phyloP scores from a whole-genome alignment of 2,329 filamentous ascomycete species.

The Ophiostoma tasmaniense region DNA sequence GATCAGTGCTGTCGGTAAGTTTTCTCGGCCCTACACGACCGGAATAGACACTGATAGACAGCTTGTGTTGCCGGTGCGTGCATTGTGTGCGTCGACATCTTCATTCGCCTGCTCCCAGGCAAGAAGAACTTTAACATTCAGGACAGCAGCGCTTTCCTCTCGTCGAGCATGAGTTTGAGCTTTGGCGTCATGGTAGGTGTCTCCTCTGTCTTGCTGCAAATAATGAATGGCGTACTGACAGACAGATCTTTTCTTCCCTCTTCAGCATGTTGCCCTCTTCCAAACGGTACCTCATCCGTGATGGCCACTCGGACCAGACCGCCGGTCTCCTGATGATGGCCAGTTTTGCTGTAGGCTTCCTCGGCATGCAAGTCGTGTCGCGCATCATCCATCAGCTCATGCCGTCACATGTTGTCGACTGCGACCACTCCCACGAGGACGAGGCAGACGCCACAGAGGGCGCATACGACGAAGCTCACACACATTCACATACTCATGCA shows the following conservation, averaged over 20 bases:
- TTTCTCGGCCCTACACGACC: too few species aligned
- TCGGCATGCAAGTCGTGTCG: slow-evolving; percentile 68
- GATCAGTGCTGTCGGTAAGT: slow-evolving; percentile 64
- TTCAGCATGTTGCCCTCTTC: slow-evolving; percentile 90
- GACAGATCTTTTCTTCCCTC: slow-evolving; percentile 78
- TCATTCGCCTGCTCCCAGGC: slow-evolving; percentile 64
- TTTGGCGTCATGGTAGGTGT: slow-evolving; percentile 84
- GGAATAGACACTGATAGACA: too few species aligned
- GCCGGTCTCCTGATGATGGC: slow-evolving; percentile 62
- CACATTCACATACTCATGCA: not conserved
- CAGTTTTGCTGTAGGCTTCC: slow-evolving; percentile 62
- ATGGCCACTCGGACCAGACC: slow-evolving; percentile 54
- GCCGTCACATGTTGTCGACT: slow-evolving; percentile 72
- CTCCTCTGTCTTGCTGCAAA: slow-evolving; percentile 7
- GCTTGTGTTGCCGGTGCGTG: slow-evolving; percentile 67
- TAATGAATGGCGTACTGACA: not conserved
- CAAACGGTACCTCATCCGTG: slow-evolving; percentile 64
- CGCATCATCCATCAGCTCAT: slow-evolving; percentile 64
- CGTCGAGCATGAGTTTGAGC: slow-evolving; percentile 80
- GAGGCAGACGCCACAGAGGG: slow-evolving; percentile 10
- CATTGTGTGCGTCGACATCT: slow-evolving; percentile 77
- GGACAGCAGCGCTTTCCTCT: slow-evolving; percentile 80
- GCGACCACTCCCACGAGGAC: slow-evolving; percentile 61
- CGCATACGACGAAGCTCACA: not conserved
- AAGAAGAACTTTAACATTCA: slow-evolving; percentile 76